Base-by-base conservation (phyloP, 2,329 filamentous ascomycete species). In the Podosphaera xanthii region DNA sequence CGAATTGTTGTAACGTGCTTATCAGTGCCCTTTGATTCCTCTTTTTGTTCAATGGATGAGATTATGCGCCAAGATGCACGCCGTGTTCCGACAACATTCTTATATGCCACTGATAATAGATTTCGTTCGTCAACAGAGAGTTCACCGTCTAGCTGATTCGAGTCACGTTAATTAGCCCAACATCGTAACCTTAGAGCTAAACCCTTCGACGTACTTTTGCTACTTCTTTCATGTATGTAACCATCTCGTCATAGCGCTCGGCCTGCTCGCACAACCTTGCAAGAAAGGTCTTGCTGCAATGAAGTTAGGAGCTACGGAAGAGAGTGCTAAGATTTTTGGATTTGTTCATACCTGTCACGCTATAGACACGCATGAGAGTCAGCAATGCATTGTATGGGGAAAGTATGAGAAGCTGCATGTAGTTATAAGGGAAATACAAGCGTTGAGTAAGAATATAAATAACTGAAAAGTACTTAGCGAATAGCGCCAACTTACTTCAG, bases 211-310 rank as follows among this genome's bases (percentile, higher is more conserved):
- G 82, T 72, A 91, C 87, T 67, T 86, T 90, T 70, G 91, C 91
- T 70, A 96, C 91, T 67, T 87, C 83, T 84, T 96, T 97, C 91
- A 97, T 97, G 83, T 96, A 95, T 80, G 95, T 89, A 67, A 97
- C 91, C 91, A 97, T 96, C 77, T 96, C 91, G 81, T 98, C 92
- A 77, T 98, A 98, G 74, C 92, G 91, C 84, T 98, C 92, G 76
- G 92, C 92, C 84, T 98, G 92, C 85, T 98, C 92, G 73, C 92
- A 92, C 75, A 98, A 87, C 89, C 97, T 97, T 77, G 92, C 92
- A 74, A 97, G 86, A 77, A 44, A 44, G 40, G 40, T 44, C 40
- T 44, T 44, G 40, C 40, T 44, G 40, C 40, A 44, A 7, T 44
- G 10, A 14, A 12, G 10, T 44, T 12, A 44, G 40, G 10, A 6